A percentile compares a stretch with the other conserved stretches of the same genome.
phyloP scores from a whole-genome alignment of 2,329 filamentous ascomycete species.

The Hymenoscyphus albidus region DNA sequence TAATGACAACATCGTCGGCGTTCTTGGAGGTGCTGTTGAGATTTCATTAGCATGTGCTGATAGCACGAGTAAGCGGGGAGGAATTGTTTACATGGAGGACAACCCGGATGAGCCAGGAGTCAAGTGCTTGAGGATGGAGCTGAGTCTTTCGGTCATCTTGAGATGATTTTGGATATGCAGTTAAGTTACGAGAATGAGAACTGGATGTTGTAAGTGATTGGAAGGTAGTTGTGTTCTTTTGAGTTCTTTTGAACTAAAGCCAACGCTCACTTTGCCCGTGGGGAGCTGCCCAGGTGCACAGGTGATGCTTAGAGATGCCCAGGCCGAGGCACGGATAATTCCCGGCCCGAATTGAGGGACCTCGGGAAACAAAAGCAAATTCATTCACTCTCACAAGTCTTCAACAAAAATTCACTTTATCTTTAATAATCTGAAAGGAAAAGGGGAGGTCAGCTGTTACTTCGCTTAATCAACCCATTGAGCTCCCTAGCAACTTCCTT shows the following conservation, averaged over 20 bases:
- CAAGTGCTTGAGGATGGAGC: conserved; percentile 83
- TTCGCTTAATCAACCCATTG: too few species aligned
- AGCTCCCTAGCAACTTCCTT: too few species aligned
- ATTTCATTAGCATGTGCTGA: conserved; percentile 26
- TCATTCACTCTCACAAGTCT: too few species aligned
- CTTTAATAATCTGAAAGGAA: not conserved
- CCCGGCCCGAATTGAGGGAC: too few species aligned
- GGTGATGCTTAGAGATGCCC: too few species aligned
- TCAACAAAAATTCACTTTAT: not conserved
- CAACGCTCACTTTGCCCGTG: too few species aligned
- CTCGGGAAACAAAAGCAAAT: too few species aligned
- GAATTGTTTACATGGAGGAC: conserved; percentile 67
- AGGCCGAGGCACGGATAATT: too few species aligned
- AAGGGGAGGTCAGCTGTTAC: not conserved
- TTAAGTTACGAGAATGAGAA: not conserved
- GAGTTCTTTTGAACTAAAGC: too few species aligned
- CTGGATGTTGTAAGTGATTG: not conserved
- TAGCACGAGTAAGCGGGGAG: not conserved
- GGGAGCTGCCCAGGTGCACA: too few species aligned
- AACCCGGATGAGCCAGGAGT: conserved; percentile 68
- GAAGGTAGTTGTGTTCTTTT: too few species aligned
- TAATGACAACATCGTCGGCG: conserved; percentile 95
- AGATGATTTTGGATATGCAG: not conserved
- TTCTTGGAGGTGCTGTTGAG: conserved; percentile 76
- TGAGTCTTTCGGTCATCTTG: conserved; percentile 81